Evolutionary conservation across 2,329 filamentous ascomycete species (phyloP).

Genomic region (Cylindrodendrum hubeiense): DNA sequence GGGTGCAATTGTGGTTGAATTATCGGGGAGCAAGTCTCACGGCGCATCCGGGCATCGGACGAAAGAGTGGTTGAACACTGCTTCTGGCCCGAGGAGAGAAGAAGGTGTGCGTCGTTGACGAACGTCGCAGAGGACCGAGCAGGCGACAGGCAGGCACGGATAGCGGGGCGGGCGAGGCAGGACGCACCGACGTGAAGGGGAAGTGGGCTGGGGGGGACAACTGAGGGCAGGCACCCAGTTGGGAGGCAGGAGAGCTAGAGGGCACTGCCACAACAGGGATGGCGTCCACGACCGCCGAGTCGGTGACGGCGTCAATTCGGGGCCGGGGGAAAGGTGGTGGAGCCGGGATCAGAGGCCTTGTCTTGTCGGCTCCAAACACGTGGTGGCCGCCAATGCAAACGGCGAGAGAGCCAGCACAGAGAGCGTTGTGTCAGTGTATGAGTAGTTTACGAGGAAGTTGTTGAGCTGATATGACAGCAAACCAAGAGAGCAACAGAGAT

Average conservation of each 20-base stretch:
- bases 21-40: constrained; percentile 35
- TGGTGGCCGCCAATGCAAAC: constrained; percentile 24
- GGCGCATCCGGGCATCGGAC: constrained; percentile 32
- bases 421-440: not conserved
- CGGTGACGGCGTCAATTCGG: constrained; percentile 27
- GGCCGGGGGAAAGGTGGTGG: constrained; percentile 18
- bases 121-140: not conserved
- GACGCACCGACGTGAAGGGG: not conserved
- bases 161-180: constrained; percentile 21
- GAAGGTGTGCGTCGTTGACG: constrained; percentile 24
- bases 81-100: constrained; percentile 33
- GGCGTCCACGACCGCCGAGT: constrained; percentile 22
- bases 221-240: not conserved
- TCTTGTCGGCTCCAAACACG: constrained; percentile 25
- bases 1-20: constrained; percentile 34
- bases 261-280: constrained; percentile 34
- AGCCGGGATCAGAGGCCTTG: constrained; percentile 15
- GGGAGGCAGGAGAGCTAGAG: constrained; percentile 14
- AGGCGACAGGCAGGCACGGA: constrained; percentile 18
- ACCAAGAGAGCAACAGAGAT: not conserved
- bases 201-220: constrained; percentile 14
- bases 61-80: constrained; percentile 44
- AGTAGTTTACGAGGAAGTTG: not conserved
- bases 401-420: not conserved
- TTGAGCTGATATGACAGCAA: not conserved